Conservation (phyloP, 2,329 filamentous ascomycete species). For the Achaetomium macrosporum region DNA sequence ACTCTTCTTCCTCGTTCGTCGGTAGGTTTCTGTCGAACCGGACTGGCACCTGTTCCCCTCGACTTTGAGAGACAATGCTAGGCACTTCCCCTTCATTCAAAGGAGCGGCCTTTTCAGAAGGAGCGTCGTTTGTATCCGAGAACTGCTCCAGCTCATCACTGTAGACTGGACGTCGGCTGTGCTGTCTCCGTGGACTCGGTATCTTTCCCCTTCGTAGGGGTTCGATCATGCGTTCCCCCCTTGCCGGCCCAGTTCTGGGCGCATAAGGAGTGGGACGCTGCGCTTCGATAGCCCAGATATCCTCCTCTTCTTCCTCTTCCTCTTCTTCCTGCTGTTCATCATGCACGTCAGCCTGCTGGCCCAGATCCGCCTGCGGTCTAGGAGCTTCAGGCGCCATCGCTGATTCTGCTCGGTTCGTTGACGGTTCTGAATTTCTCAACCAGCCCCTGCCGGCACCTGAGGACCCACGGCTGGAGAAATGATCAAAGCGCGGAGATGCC, state of each 20-base stretch:
- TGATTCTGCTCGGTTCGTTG: not conserved
- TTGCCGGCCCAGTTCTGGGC: conserved; percentile 15
- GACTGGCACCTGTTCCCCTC: conserved; percentile 7
- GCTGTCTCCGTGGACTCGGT: conserved; percentile 36
- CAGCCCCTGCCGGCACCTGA: not conserved
- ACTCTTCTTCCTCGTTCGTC: conserved; percentile 16
- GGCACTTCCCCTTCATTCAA: conserved; percentile 8
- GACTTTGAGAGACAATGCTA: conserved; percentile 32
- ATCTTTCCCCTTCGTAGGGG: conserved; percentile 29
- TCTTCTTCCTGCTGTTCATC: conserved; percentile 33
- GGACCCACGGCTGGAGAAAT: not conserved
- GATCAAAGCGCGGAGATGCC: conserved; percentile 8
- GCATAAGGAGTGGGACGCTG: conserved; percentile 39
- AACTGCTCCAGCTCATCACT: conserved; percentile 28
- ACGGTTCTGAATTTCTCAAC: not conserved
- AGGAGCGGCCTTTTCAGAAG: not conserved
- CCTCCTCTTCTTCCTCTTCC: conserved; percentile 34
- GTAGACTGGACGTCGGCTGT: conserved; percentile 28
- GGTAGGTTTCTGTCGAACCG: not conserved
- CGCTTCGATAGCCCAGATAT: conserved; percentile 55
- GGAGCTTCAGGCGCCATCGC: not conserved
- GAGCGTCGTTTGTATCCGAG: not conserved
- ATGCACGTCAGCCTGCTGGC: conserved; percentile 9
- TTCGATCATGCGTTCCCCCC: conserved; percentile 16
- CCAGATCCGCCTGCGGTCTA: not conserved